Base-by-base conservation (phyloP, 441 rosid species). In the Bocquillonia castaneifolia region DNA sequence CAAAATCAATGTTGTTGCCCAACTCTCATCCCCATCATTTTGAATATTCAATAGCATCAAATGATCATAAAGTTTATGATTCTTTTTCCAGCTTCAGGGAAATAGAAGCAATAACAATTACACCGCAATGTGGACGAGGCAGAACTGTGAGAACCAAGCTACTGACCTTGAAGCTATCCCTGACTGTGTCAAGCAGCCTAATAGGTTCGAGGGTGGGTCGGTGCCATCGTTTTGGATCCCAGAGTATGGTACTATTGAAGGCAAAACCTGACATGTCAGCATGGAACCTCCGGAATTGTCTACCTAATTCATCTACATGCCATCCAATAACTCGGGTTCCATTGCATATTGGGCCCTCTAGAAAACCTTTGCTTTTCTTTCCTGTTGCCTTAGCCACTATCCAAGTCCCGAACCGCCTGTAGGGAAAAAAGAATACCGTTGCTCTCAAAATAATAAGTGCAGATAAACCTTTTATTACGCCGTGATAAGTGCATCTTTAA, bases 211-310 rank as follows among this genome's bases (percentile, higher is more conserved):
- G 77, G 6, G 82, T 82, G 7, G 90, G 85, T 32, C 85, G 74
- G 66, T 77, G 90, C 87, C 92, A 87, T 69, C 71, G 74, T 71
- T 84, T 82, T 32, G 80, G 83, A 79, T 83, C 92, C 92, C 92
- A 87, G 25, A 87, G 79, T 45, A 84, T 81, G 67, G 87, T 77
- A 72, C 90, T 85, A 56, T 87, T 87, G 71, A 83, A 87, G 74
- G 92, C 89, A 69, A 87, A 85, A 59, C 92, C 90, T 1, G 81
- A 70, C 76, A 85, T 69, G 59, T 78, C 85, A 42, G 84, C 81
- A 75, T 82, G 83, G 82, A 85, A 87, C 76, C 90, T 82, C 48
- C 72, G 70, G 58, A 71, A 77, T 76, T 76, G 74, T 74, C 31
- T 37, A 29, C 31, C 73, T 44, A 65, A 57, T 56, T 77, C 76